Evolutionary conservation across 83 land plant species (phyloP), one percentile per base, ranked within the genome.

Genomic region (Thuja plicata): DNA sequence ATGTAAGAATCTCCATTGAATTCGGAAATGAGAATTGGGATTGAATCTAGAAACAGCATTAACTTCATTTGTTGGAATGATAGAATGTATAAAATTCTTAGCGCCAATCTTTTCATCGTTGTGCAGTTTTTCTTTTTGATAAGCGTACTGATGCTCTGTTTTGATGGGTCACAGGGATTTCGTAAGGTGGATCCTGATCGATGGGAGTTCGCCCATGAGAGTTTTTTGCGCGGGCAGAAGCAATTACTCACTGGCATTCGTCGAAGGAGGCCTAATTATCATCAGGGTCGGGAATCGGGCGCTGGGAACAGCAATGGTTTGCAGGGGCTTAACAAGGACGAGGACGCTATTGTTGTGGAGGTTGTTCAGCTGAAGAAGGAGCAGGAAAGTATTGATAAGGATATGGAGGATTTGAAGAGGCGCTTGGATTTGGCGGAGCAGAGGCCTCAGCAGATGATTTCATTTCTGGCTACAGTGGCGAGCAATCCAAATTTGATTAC

Each of bases 181-280:
- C 86, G 90, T 70, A 94, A 94, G 90, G 89, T 94, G 46, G 90
- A 94, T 84, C 70, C 94, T 17, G 91, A 92, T 80, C 38, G 91
- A 55, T 94, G 95, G 94, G 94, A 94, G 62, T 94, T 94, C 66
- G 95, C 95, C 37, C 92, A 92, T n/a, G 90, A 91, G 48, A 87
- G 84, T 3, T 94, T 94, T 81, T 90, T 90, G 54, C 57, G 90
- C 13, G 95, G 94, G 89, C 92, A 92, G 86, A 92, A 82, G 54
- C 92, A 92, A 52, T 88, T 94, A 57, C 88, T 94, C 84, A 92
- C 90, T 79, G 89, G 84, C 90, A 94, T 94, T 71, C 93, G 91
- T 90, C 88, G 95, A 21, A 89, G 92, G 41, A 90, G 90, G 43
- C 71, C 85, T 8, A 35, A 90, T 17, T 85, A 89, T 60, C 86